phyloP scores from a whole-genome alignment of 2,329 filamentous ascomycete genomes.

The Aureobasidium musti region DNA sequence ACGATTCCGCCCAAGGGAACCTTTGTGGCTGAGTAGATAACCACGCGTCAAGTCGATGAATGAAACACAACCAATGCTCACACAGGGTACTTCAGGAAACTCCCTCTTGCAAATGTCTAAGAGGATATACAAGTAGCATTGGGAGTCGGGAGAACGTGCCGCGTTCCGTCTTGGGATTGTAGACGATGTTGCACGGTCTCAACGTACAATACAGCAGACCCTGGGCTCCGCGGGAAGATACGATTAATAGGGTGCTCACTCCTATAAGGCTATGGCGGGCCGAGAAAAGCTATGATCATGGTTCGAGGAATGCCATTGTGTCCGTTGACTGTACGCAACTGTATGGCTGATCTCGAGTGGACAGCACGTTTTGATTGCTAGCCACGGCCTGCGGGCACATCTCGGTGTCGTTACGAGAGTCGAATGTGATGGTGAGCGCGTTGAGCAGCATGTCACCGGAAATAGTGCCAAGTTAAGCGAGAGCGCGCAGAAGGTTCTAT shows the following conservation, averaged over 20 bases:
- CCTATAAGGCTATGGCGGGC: background rate
- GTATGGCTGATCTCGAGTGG: background rate
- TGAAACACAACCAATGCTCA: background rate
- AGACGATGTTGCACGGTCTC: background rate
- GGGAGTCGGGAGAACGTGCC: background rate
- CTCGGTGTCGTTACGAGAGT: conserved; percentile 18
- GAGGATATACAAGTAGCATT: background rate
- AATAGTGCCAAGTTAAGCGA: conserved; percentile 16
- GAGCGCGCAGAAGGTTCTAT: conserved; percentile 20
- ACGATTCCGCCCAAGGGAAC: conserved; percentile 29
- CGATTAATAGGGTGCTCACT: conserved; percentile 10
- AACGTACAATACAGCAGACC: conserved; percentile 2
- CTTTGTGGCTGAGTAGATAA: conserved; percentile 30
- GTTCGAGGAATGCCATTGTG: background rate
- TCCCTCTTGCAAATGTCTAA: background rate
- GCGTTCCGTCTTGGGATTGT: background rate
- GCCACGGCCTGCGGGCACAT: background rate
- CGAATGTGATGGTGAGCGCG: background rate
- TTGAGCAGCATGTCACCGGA: background rate
- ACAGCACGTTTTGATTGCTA: background rate
- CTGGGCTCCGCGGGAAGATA: conserved; percentile 13
- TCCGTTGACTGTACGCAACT: background rate
- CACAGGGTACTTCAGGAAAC: background rate
- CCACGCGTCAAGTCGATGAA: background rate
- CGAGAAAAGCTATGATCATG: background rate